Conservation (phyloP, 805 yeast genomes). For the Starmerella stigmatis region DNA sequence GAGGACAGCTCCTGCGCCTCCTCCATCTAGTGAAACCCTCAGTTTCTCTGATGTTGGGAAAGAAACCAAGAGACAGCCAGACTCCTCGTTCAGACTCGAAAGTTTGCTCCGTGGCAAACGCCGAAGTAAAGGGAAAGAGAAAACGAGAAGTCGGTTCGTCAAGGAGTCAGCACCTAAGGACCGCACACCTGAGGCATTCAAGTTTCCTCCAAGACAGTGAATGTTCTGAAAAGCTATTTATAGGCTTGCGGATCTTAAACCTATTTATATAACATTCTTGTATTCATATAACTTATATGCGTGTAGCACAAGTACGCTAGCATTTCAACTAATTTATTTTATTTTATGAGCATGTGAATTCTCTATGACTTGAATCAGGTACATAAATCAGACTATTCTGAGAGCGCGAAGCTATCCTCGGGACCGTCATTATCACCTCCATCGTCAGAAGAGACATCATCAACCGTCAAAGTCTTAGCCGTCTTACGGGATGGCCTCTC, state of each 20-base stretch:
- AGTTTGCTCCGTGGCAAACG: conserved; percentile 28
- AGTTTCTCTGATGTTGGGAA: not conserved
- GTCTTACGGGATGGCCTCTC: conserved; percentile 1
- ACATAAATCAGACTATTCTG: not conserved
- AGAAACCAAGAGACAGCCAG: conserved; percentile 16
- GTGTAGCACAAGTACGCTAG: no score
- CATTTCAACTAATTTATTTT: no score
- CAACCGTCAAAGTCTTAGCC: not conserved
- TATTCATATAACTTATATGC: no score
- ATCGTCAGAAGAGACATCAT: conserved; percentile 1
- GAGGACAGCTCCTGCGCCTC: no score
- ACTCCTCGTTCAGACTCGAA: conserved; percentile 31
- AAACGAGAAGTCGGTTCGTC: not conserved
- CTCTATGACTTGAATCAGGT: not conserved
- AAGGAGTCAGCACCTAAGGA: not conserved
- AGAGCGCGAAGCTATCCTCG: conserved; percentile 4
- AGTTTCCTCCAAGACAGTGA: conserved; percentile 21
- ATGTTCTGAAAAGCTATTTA: not conserved
- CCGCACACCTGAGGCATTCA: conserved; percentile 13
- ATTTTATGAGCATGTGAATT: not conserved
- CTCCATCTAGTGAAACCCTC: no score
- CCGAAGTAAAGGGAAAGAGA: conserved; percentile 15
- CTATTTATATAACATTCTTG: not conserved
- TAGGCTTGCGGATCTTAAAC: not conserved
- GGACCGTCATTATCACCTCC: not conserved